Evolutionary conservation across 371 early-diverging fungal genomes (phyloP), one percentile per base, ranked within the genome.

Genomic region (Mortierella sp.): DNA sequence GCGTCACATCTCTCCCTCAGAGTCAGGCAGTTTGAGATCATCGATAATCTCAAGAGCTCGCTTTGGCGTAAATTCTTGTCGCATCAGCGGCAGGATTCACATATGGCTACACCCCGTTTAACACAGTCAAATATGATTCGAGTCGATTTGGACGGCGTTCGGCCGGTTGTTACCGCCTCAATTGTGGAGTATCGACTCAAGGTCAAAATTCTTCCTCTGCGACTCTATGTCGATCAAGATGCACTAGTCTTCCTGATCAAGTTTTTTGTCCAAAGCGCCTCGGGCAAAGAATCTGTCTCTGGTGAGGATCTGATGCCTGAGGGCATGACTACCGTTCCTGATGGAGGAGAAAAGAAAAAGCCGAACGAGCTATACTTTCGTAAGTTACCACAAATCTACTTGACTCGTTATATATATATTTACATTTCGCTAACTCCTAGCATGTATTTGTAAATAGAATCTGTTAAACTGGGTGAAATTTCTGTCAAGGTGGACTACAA

Each of bases 401-500:
- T 35, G 35, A 35, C 6, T 6, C 35, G 35, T 35, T 35, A 35
- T 8, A 35, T 8, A 2, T 11, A 26, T 28, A 4, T 43, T 28
- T 40, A 5, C 62, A 0, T 30, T 24, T 5, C 24, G 12, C 28
- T 14, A 10, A 55, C 32, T 62, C n/a, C 14, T n/a, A 12, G 12
- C 12, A 35, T n/a, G 5, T 22, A 24, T 52, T 52, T 49, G 35
- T 47, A 28, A 45, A 10, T 86, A 91, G 92, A 92, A 85, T 84
- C 87, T 69, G 86, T 91, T 32, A 91, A 91, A 49, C 87, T 98
- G 28, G 83, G 90, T 6, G 94, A 96, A 2, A 90, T 98, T 51
- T 85, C 87, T 8, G 73, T 98, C 66, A 96, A 94, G 71, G 88
- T 99, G 55, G 99, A 99, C 84, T 99, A 98, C 87, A 98, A 98